A percentile compares a stretch with the other conserved stretches of the same genome.
Evolutionary conservation across 78 protist genomes (phyloP).

Genomic region (Capsaspora owczarzaki): DNA sequence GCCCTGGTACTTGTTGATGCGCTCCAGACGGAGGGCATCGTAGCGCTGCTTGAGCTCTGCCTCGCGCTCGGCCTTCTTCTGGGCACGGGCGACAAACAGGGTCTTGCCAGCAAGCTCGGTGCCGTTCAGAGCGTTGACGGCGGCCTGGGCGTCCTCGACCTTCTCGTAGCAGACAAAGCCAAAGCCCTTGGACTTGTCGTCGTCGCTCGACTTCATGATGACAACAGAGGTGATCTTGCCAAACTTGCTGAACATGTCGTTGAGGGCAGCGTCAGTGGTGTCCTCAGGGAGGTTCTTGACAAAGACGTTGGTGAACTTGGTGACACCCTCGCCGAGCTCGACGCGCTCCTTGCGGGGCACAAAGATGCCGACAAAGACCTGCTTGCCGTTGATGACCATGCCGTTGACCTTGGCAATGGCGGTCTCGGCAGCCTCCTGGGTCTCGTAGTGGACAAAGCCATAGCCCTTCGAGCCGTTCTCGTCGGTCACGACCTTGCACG

Average conservation of each 20-base stretch:
- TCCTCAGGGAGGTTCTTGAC: constrained; percentile 76
- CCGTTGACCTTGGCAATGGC: constrained; percentile 88
- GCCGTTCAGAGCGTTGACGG: constrained; percentile 69
- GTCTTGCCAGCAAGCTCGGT: constrained; percentile 45
- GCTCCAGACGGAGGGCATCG: constrained; percentile 53
- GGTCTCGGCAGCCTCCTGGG: constrained; percentile 72
- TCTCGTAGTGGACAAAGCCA: constrained; percentile 93
- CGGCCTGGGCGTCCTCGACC: constrained; percentile 73
- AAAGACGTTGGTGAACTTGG: constrained; percentile 84
- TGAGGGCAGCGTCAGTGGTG: constrained; percentile 46
- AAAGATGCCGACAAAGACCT: constrained; percentile 74
- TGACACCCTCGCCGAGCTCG: constrained; percentile 15
- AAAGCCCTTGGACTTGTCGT: constrained; percentile 74
- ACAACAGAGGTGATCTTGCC: constrained; percentile 67
- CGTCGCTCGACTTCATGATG: constrained; percentile 49
- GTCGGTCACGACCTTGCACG: constrained; percentile 69
- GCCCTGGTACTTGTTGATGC: constrained; percentile 56
- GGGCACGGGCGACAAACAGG: constrained; percentile 78
- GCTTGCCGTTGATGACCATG: constrained; percentile 60
- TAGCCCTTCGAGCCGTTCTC: constrained; percentile 75
- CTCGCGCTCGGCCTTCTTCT: constrained; percentile 82
- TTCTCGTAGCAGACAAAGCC: constrained; percentile 90
- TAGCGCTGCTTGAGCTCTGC: constrained; percentile 56
- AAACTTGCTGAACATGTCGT: constrained; percentile 37
- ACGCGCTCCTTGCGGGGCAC: constrained; percentile 64